These are phyloP conservation scores for Begonia fuchsioides DNA, from an alignment of 306 rosid genomes.

Conservation along the genomic window DNA sequence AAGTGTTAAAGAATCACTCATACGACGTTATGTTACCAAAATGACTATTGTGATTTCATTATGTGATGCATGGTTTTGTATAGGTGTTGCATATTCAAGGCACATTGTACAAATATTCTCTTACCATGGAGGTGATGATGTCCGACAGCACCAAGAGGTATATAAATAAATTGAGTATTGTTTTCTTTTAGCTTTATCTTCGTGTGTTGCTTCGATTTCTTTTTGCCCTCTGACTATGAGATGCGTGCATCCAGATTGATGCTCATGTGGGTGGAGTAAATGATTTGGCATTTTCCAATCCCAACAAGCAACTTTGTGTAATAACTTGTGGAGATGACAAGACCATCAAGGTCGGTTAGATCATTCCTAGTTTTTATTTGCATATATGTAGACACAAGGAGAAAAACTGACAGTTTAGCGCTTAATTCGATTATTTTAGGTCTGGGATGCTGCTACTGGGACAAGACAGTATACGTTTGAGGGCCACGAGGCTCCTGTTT, in stretches of 20 bases:
- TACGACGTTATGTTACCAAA: neutral
- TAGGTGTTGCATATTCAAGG: constrained; percentile 93
- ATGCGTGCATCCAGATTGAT: constrained; percentile 50
- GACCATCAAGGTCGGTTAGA: constrained; percentile 67
- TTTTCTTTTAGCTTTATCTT: constrained; percentile 6
- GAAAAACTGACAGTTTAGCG: too few relatives aligned
- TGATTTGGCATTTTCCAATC: constrained; percentile 91
- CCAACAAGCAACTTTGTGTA: constrained; percentile 90
- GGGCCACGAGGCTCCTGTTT: constrained; percentile 92
- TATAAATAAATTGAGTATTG: neutral
- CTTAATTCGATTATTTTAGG: constrained; percentile 32
- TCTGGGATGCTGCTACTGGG: constrained; percentile 88
- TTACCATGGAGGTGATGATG: constrained; percentile 58
- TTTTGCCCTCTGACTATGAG: constrained; percentile 4
- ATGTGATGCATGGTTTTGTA: neutral
- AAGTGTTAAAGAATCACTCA: constrained; percentile 9
- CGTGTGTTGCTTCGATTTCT: constrained; percentile 7
- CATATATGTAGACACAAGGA: neutral
- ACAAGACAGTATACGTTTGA: constrained; percentile 60
- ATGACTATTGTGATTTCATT: neutral
- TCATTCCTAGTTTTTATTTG: constrained; percentile 11
- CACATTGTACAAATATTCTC: constrained; percentile 93
- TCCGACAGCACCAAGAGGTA: constrained; percentile 81
- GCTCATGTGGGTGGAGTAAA: constrained; percentile 98
- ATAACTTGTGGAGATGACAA: constrained; percentile 95